Evolutionary conservation across 495 filamentous ascomycete genomes (phyloP).

Genomic region (Neurospora intermedia): DNA sequence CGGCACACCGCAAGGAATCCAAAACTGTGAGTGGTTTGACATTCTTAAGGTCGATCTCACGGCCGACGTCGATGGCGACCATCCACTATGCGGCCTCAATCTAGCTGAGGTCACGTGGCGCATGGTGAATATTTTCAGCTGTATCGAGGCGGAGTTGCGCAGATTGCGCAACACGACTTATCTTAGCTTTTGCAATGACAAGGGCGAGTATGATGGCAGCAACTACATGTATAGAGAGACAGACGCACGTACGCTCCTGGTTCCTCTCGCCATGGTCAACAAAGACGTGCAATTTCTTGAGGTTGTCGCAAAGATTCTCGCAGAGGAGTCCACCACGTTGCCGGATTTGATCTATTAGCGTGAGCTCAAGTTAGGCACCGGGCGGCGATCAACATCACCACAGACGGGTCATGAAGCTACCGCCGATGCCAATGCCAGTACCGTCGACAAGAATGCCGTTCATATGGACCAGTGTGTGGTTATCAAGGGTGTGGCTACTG

Average conservation of each 20-base stretch:
- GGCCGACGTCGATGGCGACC: conserved; percentile 17
- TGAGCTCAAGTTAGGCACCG: neutral
- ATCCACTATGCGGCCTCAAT: conserved; percentile 22
- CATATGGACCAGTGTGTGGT: neutral
- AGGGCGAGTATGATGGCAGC: neutral
- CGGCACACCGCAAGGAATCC: neutral
- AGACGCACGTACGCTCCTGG: neutral
- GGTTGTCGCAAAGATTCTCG: neutral
- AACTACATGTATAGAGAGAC: neutral
- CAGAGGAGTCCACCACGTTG: neutral
- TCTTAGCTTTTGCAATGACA: neutral
- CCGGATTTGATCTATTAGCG: neutral
- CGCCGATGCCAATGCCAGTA: neutral
- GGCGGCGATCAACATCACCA: neutral
- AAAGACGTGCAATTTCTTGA: neutral
- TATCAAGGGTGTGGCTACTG: neutral
- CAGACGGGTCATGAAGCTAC: neutral
- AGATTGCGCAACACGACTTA: conserved; percentile 34
- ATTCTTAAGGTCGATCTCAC: conserved; percentile 19
- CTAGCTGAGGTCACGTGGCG: conserved; percentile 14
- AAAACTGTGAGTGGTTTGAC: conserved; percentile 9
- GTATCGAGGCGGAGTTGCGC: conserved; percentile 53
- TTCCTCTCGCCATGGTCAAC: neutral
- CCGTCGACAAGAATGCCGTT: neutral
- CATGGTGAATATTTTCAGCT: conserved; percentile 13